Conservation (phyloP, 2,329 filamentous ascomycete species). For the Conoideocrella luteorostrata region DNA sequence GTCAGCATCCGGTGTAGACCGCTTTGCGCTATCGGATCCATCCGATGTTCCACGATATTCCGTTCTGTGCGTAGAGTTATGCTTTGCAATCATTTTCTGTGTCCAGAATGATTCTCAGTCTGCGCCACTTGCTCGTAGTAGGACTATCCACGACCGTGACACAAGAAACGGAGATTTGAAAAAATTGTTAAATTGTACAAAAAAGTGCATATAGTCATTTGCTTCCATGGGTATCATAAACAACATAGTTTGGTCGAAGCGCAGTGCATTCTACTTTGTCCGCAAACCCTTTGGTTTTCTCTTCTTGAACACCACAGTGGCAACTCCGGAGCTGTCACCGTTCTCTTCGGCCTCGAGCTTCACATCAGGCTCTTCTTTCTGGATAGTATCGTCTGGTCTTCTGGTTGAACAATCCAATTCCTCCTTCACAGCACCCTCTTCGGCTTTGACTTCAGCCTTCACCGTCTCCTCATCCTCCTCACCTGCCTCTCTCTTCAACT, state of each 20-base stretch:
- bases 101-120: too few relatives aligned
- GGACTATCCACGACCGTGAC: too few relatives aligned
- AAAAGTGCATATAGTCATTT: not conserved
- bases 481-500: constrained; percentile 16
- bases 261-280: constrained; percentile 39
- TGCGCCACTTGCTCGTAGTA: too few relatives aligned
- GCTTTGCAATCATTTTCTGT: too few relatives aligned
- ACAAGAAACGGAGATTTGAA: too few relatives aligned
- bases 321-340: constrained; percentile 17
- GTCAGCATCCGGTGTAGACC: too few relatives aligned
- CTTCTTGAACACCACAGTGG: constrained; percentile 70
- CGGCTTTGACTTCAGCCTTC: constrained; percentile 20
- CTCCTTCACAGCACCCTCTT: constrained; percentile 29
- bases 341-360: constrained; percentile 35
- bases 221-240: constrained; percentile 9
- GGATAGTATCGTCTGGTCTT: constrained; percentile 6
- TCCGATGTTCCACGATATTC: too few relatives aligned
- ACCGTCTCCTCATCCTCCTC: constrained; percentile 18
- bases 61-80: too few relatives aligned
- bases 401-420: constrained; percentile 25
- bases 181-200: too few relatives aligned
- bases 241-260: too few relatives aligned
- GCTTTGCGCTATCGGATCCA: too few relatives aligned
- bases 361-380: constrained; percentile 8
- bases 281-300: constrained; percentile 62